Evolutionary conservation across 2,329 filamentous ascomycete species (phyloP).

Genomic region (Xenoacremonium recifei): DNA sequence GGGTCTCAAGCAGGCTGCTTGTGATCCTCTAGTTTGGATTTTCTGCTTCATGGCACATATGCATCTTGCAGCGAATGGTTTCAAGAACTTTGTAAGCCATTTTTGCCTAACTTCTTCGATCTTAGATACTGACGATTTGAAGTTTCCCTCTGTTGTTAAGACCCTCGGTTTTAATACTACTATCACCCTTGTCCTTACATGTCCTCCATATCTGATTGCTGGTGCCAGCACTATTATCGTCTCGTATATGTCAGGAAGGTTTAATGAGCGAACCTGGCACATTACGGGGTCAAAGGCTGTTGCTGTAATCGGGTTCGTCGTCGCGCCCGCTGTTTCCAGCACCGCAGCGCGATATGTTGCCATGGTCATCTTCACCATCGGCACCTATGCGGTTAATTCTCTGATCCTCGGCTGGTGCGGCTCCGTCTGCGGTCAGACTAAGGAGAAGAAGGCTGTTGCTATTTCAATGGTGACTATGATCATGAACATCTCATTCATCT

Average conservation of each 20-base stretch:
- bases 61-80: conserved; percentile 47
- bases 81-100: conserved; percentile 35
- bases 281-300: conserved; percentile 42
- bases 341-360: conserved; percentile 24
- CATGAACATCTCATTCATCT: conserved; percentile 26
- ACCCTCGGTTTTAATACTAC: conserved; percentile 29
- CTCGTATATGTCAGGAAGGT: conserved; percentile 40
- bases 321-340: conserved; percentile 23
- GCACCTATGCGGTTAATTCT: conserved; percentile 41
- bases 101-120: not conserved
- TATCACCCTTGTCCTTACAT: conserved; percentile 30
- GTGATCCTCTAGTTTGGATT: conserved; percentile 47
- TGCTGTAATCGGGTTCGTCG: conserved; percentile 31
- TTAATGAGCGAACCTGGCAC: conserved; percentile 49
- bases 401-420: conserved; percentile 46
- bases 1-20: conserved; percentile 43
- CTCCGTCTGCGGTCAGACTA: conserved; percentile 42
- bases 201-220: conserved; percentile 46
- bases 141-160: conserved; percentile 26
- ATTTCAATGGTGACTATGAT: conserved; percentile 34
- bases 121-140: conserved; percentile 1
- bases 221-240: conserved; percentile 22
- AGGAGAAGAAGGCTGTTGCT: conserved; percentile 47
- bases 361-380: conserved; percentile 40
- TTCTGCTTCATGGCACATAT: conserved; percentile 52